Base-by-base conservation (phyloP, 495 filamentous ascomycete genomes). In the Bryoglossum gracile region DNA sequence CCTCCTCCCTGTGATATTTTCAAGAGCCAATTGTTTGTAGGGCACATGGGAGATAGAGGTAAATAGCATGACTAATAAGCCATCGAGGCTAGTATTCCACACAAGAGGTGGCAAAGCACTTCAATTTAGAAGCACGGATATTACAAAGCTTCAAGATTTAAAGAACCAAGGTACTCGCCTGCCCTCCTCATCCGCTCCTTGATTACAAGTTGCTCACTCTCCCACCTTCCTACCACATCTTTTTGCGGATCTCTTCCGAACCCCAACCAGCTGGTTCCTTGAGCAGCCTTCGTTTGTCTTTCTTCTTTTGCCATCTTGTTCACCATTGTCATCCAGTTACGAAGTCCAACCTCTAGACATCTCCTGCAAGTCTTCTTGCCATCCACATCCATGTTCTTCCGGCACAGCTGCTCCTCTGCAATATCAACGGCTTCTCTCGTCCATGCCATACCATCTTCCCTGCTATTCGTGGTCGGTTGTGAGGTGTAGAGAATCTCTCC, bases 401-500 rank as follows among this genome's bases (percentile, higher is more conserved):
- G 58, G n/a, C 59, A 48, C 28, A 77, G 62, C 16, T 68, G 68
- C 25, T 68, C 60, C 48, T 84, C 81, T 14, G 80, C 76, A 18
- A 76, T 63, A 56, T 89, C 85, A 43, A 89, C 86, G 23, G 84
- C 86, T 49, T 91, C 84, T 45, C 86, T 80, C 9, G 84, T 92
- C 89, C 90, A 95, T 44, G 76, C 76, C 8, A 96, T 72, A 0
- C 87, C 89, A 45, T 81, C 76, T 35, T 83, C 76, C 25, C 72
- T 71, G 21, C 41, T 54, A 18, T 53, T 45, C 24, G 37, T 54
- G 36, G 41, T 37, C 10, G 51, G 17, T 16, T 55, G 52, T 4
- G 65, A 56, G 1, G 88, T 77, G 68, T 84, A 97, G 39, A 98
- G 65, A 51, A 97, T 89, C 69, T 98, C 92, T 46, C 91, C 94